These are phyloP conservation scores for Claviceps cyperi DNA, from an alignment of 2,329 filamentous ascomycete genomes.

Conservation along the genomic window DNA sequence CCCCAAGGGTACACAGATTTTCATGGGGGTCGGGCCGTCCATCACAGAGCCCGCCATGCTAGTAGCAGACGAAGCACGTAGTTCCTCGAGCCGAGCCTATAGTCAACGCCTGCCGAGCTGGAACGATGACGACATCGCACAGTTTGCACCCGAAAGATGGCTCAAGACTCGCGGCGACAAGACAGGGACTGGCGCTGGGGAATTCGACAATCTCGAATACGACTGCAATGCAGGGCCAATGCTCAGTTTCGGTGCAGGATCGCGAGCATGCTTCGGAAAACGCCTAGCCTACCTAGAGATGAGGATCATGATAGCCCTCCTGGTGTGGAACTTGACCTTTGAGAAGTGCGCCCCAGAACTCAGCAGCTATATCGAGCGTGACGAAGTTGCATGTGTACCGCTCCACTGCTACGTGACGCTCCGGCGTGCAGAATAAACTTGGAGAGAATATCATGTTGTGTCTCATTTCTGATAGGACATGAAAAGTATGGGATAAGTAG, in stretches of 20 bases:
- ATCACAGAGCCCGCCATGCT: neutral
- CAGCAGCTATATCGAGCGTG: neutral
- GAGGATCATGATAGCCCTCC: conserved; percentile 10
- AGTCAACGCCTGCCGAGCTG: conserved; percentile 11
- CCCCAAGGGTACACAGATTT: conserved; percentile 20
- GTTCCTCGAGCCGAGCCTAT: conserved; percentile 8
- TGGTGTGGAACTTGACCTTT: conserved; percentile 15
- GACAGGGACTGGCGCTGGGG: neutral
- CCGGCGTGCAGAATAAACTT: neutral
- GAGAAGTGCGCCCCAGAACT: neutral
- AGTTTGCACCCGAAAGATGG: conserved; percentile 24
- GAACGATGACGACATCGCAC: conserved; percentile 12
- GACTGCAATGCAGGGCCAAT: conserved; percentile 1
- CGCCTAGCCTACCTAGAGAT: conserved; percentile 17
- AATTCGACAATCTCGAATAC: neutral
- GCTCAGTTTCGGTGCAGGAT: conserved; percentile 12
- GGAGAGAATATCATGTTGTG: no score
- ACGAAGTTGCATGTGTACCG: neutral
- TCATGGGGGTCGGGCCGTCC: conserved; percentile 12
- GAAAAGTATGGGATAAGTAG: no score
- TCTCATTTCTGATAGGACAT: no score
- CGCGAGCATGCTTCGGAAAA: conserved; percentile 15
- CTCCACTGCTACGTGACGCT: neutral
- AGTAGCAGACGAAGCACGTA: conserved; percentile 4
- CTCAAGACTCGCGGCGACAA: conserved; percentile 10